These are phyloP conservation scores for Lactarius trivialis DNA, from an alignment of 768 basidiomycete species.

Conservation along the genomic window DNA sequence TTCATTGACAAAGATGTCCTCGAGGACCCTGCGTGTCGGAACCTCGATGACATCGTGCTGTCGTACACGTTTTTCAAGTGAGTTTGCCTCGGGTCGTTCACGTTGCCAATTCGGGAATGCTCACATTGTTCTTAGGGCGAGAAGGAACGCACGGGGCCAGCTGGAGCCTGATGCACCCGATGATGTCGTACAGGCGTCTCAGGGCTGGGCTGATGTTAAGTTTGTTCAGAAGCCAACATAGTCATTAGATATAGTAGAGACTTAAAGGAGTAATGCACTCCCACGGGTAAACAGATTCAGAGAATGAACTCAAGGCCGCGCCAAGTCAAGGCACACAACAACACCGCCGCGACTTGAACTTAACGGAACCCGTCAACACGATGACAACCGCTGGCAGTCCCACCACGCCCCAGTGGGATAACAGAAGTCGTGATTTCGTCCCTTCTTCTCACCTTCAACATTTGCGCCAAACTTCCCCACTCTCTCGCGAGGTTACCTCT, in stretches of 20 bases:
- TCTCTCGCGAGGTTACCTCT: constrained; percentile 23
- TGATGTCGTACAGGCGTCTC: constrained; percentile 68
- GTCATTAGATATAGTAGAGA: neutral
- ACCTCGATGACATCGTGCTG: constrained; percentile 85
- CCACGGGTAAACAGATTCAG: no score
- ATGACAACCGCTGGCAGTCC: constrained; percentile 23
- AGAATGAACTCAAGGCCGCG: neutral
- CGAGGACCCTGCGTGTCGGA: constrained; percentile 83
- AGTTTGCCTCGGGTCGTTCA: constrained; percentile 24
- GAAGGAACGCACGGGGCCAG: constrained; percentile 78
- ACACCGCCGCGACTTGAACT: no score
- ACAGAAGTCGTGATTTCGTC: constrained; percentile 33
- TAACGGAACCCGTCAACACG: neutral
- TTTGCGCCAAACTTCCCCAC: constrained; percentile 26
- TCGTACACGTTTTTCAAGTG: constrained; percentile 98
- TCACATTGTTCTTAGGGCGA: constrained; percentile 48
- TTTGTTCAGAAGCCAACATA: constrained; percentile 29
- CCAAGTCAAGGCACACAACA: neutral
- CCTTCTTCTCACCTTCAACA: constrained; percentile 33
- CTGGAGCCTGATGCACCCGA: constrained; percentile 87
- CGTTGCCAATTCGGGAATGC: neutral
- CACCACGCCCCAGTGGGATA: constrained; percentile 33
- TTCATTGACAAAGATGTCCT: constrained; percentile 98
- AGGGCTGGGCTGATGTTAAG: constrained; percentile 67
- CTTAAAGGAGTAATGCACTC: neutral